Conservation (phyloP, 2,329 filamentous ascomycete species). For the Ascochyta fabae region DNA sequence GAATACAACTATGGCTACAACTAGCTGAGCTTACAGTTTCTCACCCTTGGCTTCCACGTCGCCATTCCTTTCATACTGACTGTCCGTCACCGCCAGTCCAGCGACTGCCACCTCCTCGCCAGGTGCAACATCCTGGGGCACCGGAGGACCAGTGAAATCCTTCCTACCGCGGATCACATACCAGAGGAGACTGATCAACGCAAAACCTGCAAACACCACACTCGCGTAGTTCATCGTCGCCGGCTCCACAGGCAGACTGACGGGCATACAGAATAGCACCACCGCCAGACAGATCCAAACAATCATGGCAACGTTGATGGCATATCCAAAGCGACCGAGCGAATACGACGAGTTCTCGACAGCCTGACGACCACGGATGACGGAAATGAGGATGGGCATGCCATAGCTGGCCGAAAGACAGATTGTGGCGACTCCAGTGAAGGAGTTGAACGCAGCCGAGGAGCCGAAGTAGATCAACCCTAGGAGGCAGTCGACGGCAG, state of each 20-base stretch:
- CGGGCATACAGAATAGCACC: slow-evolving; percentile 77
- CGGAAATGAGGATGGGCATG: slow-evolving; percentile 74
- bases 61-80: slow-evolving; percentile 30
- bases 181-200: slow-evolving; percentile 45
- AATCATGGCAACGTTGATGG: slow-evolving; percentile 72
- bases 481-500: slow-evolving; percentile 71
- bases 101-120: slow-evolving; percentile 43
- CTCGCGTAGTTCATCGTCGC: slow-evolving; percentile 54
- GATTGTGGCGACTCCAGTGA: slow-evolving; percentile 81
- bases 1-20: background rate
- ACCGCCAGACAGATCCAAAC: slow-evolving; percentile 74
- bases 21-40: slow-evolving; percentile 14
- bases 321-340: slow-evolving; percentile 70
- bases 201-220: slow-evolving; percentile 51
- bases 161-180: slow-evolving; percentile 49
- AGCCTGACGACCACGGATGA: slow-evolving; percentile 69
- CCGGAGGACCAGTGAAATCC: slow-evolving; percentile 48
- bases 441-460: slow-evolving; percentile 77
- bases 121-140: slow-evolving; percentile 44
- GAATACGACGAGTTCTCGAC: slow-evolving; percentile 72
- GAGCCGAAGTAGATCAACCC: slow-evolving; percentile 83
- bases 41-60: slow-evolving; percentile 33
- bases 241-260: slow-evolving; percentile 51
- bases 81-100: slow-evolving; percentile 40
- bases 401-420: slow-evolving; percentile 78